Conservation (phyloP, 1,284 basidiomycete species). For the Pseudozyma sp. region DNA sequence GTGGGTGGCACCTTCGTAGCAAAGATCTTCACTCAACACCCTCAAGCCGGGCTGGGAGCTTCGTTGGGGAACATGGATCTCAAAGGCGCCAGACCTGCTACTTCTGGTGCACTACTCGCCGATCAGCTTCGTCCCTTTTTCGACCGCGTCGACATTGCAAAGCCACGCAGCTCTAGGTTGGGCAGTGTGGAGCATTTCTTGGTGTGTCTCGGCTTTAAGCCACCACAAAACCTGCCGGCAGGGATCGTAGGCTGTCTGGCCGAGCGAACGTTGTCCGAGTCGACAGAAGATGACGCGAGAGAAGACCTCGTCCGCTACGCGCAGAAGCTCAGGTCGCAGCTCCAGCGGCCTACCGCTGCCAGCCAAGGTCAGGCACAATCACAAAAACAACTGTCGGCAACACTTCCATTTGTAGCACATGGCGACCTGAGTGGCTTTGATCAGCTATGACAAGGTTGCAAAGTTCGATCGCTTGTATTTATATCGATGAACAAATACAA, state of each 20-base stretch:
- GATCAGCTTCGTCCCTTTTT: slow-evolving; percentile 70
- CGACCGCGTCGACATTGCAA: slow-evolving; percentile 68
- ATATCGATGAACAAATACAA: not conserved
- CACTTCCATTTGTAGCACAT: slow-evolving; percentile 38
- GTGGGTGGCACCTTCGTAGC: slow-evolving; percentile 73
- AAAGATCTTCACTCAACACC: slow-evolving; percentile 72
- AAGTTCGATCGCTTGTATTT: too few relatives aligned
- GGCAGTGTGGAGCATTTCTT: slow-evolving; percentile 72
- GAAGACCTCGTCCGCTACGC: slow-evolving; percentile 35
- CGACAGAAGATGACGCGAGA: slow-evolving; percentile 20
- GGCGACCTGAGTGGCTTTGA: slow-evolving; percentile 49
- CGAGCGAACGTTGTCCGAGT: not conserved
- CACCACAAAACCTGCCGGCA: slow-evolving; percentile 28
- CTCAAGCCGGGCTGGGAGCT: slow-evolving; percentile 33
- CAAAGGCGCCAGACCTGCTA: slow-evolving; percentile 29
- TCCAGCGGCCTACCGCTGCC: slow-evolving; percentile 10
- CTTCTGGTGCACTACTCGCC: slow-evolving; percentile 43
- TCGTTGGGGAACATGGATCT: slow-evolving; percentile 41
- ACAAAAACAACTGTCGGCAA: slow-evolving; percentile 22
- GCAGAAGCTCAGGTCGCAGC: slow-evolving; percentile 27
- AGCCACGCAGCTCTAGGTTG: slow-evolving; percentile 67
- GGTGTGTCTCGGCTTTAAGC: slow-evolving; percentile 71
- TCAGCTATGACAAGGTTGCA: slow-evolving; percentile 1
- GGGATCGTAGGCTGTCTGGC: slow-evolving; percentile 26
- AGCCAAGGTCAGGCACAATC: not conserved